Percentiles rank a stretch among this genome's conserved stretches.
Conservation (phyloP, 129 eudicot genomes). For the Scalesia atractyloides region DNA sequence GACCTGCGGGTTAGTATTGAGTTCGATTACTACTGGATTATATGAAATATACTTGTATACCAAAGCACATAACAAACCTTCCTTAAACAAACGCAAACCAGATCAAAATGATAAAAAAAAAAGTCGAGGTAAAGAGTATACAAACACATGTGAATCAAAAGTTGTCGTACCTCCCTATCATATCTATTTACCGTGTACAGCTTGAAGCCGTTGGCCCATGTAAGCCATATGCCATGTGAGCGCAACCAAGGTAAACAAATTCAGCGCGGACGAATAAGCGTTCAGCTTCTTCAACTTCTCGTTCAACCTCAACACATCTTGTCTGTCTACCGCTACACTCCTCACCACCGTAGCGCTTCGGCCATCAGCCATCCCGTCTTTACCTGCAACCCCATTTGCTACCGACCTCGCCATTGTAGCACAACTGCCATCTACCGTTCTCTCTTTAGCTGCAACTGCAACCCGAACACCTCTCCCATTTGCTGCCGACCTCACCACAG, state of each 20-base stretch:
- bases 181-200: background rate
- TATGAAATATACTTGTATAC: no score
- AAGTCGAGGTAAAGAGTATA: background rate
- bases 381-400: background rate
- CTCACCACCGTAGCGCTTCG: constrained; percentile 14
- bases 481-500: constrained; percentile 7
- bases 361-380: constrained; percentile 5
- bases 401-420: no score
- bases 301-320: constrained; percentile 29
- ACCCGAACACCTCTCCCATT: background rate
- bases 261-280: constrained; percentile 53
- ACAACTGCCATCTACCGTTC: no score
- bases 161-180: no score
- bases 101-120: no score
- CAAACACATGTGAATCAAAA: background rate
- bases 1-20: no score
- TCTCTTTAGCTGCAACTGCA: no score
- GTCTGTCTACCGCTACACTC: constrained; percentile 10
- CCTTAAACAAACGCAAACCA: background rate
- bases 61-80: background rate
- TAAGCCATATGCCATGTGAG: constrained; percentile 74
- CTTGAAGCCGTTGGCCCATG: constrained; percentile 47
- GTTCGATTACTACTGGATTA: no score
- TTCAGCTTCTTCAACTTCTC: constrained; percentile 58
- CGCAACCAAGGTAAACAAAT: constrained; percentile 50